Conservation (phyloP, 345 rosid genomes). For the Gossypium turneri region DNA sequence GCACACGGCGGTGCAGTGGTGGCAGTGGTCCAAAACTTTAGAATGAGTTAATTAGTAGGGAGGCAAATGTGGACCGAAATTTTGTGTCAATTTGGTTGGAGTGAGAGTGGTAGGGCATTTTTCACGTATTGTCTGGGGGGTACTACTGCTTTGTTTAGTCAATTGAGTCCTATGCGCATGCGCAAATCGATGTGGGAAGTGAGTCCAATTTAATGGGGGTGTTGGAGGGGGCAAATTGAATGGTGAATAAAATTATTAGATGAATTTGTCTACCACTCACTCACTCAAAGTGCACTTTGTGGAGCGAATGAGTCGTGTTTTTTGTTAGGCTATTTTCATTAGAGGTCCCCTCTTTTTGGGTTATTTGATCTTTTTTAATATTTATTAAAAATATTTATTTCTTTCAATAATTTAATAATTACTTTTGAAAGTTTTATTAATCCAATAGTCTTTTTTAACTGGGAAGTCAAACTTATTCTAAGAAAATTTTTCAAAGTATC, state of each 20-base stretch:
- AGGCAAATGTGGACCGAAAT: background rate
- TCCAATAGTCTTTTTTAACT: too few relatives aligned
- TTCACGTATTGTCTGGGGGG: background rate
- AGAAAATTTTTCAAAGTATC: too few relatives aligned
- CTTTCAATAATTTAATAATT: too few relatives aligned
- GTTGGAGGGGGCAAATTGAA: constrained; percentile 4
- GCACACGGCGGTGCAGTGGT: background rate
- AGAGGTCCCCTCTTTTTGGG: background rate
- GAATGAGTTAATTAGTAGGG: background rate
- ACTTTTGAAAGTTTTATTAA: too few relatives aligned
- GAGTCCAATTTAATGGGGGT: background rate
- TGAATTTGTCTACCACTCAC: background rate
- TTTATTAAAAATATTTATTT: too few relatives aligned
- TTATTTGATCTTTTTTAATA: background rate
- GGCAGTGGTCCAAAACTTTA: background rate
- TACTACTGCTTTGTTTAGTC: constrained; percentile 5
- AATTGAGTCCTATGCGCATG: constrained; percentile 3
- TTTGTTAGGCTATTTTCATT: constrained; percentile 2
- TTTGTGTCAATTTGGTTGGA: background rate
- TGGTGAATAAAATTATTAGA: background rate
- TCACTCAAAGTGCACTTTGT: background rate
- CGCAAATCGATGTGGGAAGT: constrained; percentile 6
- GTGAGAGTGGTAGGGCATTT: background rate
- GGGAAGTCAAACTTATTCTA: too few relatives aligned
- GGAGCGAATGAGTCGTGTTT: background rate